Evolutionary conservation across 805 yeast species (phyloP), one percentile per base, ranked within the genome.

Genomic region (Wickerhamomyces strasburgensis): DNA sequence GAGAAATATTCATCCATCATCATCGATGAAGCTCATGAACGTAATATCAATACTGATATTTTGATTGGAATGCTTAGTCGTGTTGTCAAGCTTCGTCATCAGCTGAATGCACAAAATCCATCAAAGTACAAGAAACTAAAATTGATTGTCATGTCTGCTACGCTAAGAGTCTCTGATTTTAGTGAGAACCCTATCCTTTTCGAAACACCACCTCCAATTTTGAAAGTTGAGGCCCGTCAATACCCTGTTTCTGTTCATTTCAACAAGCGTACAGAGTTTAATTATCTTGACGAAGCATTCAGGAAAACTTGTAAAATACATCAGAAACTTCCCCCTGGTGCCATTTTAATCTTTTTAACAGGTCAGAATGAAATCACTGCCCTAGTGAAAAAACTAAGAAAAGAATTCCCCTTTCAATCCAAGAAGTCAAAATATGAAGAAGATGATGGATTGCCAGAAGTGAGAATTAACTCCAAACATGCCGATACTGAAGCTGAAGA

Each of bases 21-120:
- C 19, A 85, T 93, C 41, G 99, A 93, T 65, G 99, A 93, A 62
- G 99, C 99, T 0, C 99, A 93, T 59, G 98, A 93, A 60, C 75
- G 99, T 58, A 90, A 88, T 56, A 79, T 90, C 43, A 93, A 93
- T 56, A 93, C 99, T 0, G 99, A 93, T 62, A 90, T 93, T 33
- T 67, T 93, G 39, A 88, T 93, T 44, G 99, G 99, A 33, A 84
- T 93, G 82, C 66, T 93, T 35, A 86, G 96, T 55, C 78, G 98
- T 49, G 82, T 89, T 14, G 75, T 87, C 42, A 76, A 71, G 46
- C 68, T 90, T 27, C 76, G 99, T 52, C 65, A 74, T 14, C 69
- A 73, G 43, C 70, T 74, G 34, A 67, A 69, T 51, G 52, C 46
- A 3, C 57, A 69, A 35, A 64, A 78, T 45, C 78, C 84, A 2